Evolutionary conservation across 306 rosid genomes (phyloP).

Genomic region (Vicia sativa): DNA sequence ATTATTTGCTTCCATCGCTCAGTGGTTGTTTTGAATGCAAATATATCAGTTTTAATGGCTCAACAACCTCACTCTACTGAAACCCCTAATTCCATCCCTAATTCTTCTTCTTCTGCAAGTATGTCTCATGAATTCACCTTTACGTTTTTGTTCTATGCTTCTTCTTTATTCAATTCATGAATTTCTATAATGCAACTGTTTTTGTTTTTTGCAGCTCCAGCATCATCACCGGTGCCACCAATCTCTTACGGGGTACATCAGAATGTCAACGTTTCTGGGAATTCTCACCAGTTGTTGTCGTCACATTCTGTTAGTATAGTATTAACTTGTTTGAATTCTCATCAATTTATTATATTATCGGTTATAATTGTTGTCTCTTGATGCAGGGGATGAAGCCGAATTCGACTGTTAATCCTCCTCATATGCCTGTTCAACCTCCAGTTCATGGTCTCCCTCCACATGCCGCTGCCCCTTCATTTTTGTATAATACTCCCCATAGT

Average conservation of each 20-base stretch:
- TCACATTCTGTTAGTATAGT: constrained; percentile 49
- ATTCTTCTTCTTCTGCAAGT: background rate
- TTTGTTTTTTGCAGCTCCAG: constrained; percentile 40
- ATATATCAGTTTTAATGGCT: background rate
- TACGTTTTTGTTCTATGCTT: background rate
- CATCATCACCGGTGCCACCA: constrained; percentile 15
- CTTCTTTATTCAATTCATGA: constrained; percentile 2
- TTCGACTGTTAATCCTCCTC: constrained; percentile 27
- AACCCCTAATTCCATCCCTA: background rate
- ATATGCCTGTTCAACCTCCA: constrained; percentile 42
- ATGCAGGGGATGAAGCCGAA: constrained; percentile 46
- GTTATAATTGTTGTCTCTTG: constrained; percentile 10
- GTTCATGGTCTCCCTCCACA: constrained; percentile 48
- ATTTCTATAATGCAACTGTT: constrained; percentile 30
- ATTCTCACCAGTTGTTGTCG: constrained; percentile 45
- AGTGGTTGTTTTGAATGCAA: background rate
- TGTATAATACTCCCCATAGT: constrained; percentile 49
- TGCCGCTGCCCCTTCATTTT: constrained; percentile 48
- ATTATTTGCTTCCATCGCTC: background rate
- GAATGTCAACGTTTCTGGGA: constrained; percentile 38
- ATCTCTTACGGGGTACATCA: constrained; percentile 37
- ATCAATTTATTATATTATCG: background rate
- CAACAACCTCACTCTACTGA: background rate
- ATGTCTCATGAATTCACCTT: background rate
- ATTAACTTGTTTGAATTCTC: background rate